Percentiles rank a stretch among this genome's conserved stretches.
These are phyloP conservation scores for Saposhnikovia divaricata DNA, from an alignment of 129 eudicot genomes.

Conservation along the genomic window DNA sequence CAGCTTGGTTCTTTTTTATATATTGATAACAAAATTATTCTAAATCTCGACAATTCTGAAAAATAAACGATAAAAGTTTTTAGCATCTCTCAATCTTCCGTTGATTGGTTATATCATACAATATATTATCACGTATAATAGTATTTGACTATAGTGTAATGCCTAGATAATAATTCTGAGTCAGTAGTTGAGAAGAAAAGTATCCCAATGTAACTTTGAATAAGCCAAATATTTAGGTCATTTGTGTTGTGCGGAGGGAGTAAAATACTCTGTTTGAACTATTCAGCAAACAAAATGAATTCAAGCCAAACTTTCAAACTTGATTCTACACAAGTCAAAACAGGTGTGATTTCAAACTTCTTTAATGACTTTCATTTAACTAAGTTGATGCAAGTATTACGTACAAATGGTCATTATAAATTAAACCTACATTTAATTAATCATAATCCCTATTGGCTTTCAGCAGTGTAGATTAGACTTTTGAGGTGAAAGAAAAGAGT, in stretches of 20 bases:
- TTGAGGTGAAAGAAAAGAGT: background rate
- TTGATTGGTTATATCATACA: background rate
- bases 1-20: too few species aligned
- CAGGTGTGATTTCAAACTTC: conserved; percentile 3
- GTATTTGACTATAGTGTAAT: background rate
- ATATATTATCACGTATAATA: background rate
- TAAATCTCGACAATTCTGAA: too few species aligned
- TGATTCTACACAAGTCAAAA: conserved; percentile 1
- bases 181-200: background rate
- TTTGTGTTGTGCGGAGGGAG: background rate
- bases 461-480: background rate
- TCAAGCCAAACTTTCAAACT: conserved; percentile 2
- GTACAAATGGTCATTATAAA: background rate
- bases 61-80: too few species aligned
- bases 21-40: too few species aligned
- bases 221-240: background rate
- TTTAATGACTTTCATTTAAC: background rate
- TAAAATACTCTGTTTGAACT: background rate
- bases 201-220: background rate
- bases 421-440: background rate
- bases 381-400: background rate
- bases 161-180: background rate
- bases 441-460: background rate
- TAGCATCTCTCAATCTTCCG: too few species aligned
- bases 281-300: background rate